Base-by-base conservation (phyloP, 2,329 filamentous ascomycete genomes). In the Phaeosphaeria sp. region DNA sequence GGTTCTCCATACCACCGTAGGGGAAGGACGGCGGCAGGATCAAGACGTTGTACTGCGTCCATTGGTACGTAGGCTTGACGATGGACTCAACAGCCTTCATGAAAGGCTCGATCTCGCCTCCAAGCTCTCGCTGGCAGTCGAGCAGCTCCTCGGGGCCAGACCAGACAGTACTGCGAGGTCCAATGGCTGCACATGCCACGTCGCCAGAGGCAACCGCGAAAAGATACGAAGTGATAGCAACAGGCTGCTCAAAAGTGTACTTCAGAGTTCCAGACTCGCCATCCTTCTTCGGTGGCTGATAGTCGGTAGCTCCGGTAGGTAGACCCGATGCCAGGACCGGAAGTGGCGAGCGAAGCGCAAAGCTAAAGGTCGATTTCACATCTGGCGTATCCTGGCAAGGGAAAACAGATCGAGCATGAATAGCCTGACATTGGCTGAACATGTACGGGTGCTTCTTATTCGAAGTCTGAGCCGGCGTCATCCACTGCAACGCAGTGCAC, bases 381-480 rank as follows among this genome's bases (percentile, higher is more conserved):
- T 97, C 94, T 2, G 95, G 95, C 0, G 95, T 98, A 74, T 99
- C 95, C 81, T 98, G 94, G 79, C 94, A 98, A 6, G 95, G 95
- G 77, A 98, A 96, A 60, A 98, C 86, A 48, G 93, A 96, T 59
- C 95, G 89, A 44, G 92, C 92, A 72, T 98, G 93, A 72, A 97
- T 98, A 53, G 94, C 93, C 82, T 99, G 94, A 77, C 93, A 97
- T 81, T 98, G 95, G 45, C 92, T 96, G 82, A 98, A 98, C 89
- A 98, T 94, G 79, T 97, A 98, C 1, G 94, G 94, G 66, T 96
- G 91, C 78, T 93, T 95, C 82, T 93, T 93, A 85, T 96, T 97
- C 57, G 91, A 92, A 0, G 95, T 98, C 81, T 98, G 95, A 30
- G 90, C 90, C 1, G 93, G 92, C 0, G 91, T 93, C 77, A 99